These are phyloP conservation scores for Botrytis fabae DNA, from an alignment of 2,329 filamentous ascomycete genomes.

Conservation along the genomic window DNA sequence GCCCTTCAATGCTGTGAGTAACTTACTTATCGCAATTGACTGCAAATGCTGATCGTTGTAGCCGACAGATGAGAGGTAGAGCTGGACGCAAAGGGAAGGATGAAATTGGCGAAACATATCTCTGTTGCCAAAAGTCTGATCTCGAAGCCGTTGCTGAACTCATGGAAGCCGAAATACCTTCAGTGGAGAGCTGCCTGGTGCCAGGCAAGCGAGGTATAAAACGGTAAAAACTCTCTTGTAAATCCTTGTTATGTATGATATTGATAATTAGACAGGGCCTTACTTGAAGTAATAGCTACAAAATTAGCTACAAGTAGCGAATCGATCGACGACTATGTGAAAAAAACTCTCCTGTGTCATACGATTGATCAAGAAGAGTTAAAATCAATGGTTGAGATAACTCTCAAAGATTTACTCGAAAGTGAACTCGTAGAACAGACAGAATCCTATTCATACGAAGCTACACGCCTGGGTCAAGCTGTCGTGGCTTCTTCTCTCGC, in stretches of 20 bases:
- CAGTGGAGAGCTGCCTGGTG: constrained; percentile 66
- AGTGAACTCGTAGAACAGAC: constrained; percentile 57
- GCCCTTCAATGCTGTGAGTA: constrained; percentile 68
- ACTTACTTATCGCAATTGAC: neutral
- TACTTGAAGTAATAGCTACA: constrained; percentile 70
- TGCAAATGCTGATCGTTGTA: constrained; percentile 38
- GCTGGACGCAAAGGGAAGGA: constrained; percentile 79
- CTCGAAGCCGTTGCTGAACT: constrained; percentile 69
- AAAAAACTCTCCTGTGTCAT: constrained; percentile 64
- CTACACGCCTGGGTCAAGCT: constrained; percentile 67
- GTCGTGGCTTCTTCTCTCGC: constrained; percentile 72
- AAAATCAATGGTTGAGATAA: constrained; percentile 55
- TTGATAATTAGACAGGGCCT: constrained; percentile 51
- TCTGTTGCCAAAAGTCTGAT: constrained; percentile 70
- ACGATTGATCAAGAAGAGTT: constrained; percentile 54
- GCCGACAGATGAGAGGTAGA: constrained; percentile 75
- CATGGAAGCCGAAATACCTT: constrained; percentile 70
- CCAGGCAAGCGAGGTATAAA: constrained; percentile 68
- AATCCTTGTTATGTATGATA: constrained; percentile 2
- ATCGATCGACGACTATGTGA: constrained; percentile 67
- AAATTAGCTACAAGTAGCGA: constrained; percentile 65
- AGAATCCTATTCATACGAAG: constrained; percentile 52
- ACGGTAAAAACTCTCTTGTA: constrained; percentile 46
- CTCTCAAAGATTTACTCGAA: constrained; percentile 57
- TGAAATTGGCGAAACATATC: constrained; percentile 73